phyloP scores from a whole-genome alignment of 2,329 filamentous ascomycete genomes.

The Colletotrichum sp. region DNA sequence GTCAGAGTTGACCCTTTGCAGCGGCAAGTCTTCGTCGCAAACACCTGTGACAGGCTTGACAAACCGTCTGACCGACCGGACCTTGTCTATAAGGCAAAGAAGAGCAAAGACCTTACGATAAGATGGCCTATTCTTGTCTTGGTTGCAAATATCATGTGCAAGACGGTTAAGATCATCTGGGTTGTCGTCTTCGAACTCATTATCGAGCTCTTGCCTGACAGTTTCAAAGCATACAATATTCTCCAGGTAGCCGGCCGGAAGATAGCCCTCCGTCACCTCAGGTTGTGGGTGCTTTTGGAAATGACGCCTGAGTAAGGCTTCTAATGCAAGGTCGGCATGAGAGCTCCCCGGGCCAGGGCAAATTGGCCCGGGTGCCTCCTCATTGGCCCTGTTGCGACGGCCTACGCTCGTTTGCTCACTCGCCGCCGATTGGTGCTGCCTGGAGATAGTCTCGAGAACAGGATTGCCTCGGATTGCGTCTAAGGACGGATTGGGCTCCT shows the following conservation, averaged over 20 bases:
- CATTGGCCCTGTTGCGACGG: too few species aligned
- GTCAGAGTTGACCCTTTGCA: not conserved
- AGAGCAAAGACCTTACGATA: not conserved
- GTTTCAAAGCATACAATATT: not conserved
- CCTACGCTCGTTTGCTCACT: too few species aligned
- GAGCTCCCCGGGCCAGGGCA: not conserved
- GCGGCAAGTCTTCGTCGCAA: not conserved
- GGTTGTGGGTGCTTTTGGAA: not conserved
- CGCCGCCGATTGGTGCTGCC: too few species aligned
- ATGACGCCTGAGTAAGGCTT: not conserved
- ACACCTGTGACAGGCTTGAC: not conserved
- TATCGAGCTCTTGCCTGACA: not conserved
- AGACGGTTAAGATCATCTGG: not conserved
- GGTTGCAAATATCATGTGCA: not conserved
- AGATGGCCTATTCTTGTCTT: not conserved
- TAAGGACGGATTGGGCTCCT: too few species aligned
- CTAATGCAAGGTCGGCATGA: not conserved
- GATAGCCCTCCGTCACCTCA: not conserved
- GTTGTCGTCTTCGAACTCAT: not conserved
- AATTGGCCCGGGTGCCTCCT: too few species aligned
- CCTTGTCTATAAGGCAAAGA: not conserved
- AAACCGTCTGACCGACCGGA: not conserved
- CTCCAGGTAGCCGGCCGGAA: not conserved
- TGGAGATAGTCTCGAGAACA: too few species aligned
- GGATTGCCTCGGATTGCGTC: too few species aligned